These are phyloP conservation scores for Pisolithus thermaeus DNA, from an alignment of 1,284 basidiomycete genomes.

Conservation along the genomic window DNA sequence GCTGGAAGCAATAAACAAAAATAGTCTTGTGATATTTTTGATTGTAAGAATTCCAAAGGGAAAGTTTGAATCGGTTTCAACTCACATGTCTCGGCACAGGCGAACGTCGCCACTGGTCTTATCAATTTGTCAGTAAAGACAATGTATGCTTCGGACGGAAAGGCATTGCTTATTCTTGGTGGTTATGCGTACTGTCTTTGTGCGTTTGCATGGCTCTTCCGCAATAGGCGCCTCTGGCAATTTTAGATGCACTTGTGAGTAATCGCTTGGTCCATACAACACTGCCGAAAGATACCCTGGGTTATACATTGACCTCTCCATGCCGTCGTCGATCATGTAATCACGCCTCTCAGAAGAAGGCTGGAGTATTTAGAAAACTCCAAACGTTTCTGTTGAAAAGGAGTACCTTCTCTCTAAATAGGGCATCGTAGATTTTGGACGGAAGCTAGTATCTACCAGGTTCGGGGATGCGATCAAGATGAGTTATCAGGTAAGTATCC, in stretches of 20 bases:
- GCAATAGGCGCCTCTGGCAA: conserved; percentile 17
- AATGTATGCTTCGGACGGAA: conserved; percentile 64
- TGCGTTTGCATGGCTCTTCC: conserved; percentile 51
- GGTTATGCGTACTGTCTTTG: conserved; percentile 61
- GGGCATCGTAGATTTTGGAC: too few relatives aligned
- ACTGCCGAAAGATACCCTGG: background rate
- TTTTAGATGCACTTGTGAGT: conserved; percentile 8
- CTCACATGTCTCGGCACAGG: conserved; percentile 39
- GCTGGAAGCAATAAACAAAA: conserved; percentile 78
- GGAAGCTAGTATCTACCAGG: too few relatives aligned
- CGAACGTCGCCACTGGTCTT: conserved; percentile 83
- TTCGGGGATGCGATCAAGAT: too few relatives aligned
- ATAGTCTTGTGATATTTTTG: conserved; percentile 78
- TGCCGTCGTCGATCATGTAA: too few relatives aligned
- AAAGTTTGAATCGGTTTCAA: background rate
- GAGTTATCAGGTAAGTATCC: too few relatives aligned
- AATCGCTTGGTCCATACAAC: background rate
- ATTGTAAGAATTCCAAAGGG: conserved; percentile 45
- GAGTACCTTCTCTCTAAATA: too few relatives aligned
- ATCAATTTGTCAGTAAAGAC: conserved; percentile 80
- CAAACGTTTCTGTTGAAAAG: too few relatives aligned
- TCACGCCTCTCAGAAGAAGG: too few relatives aligned
- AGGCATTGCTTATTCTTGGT: conserved; percentile 62
- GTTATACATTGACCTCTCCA: too few relatives aligned
- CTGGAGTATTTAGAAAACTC: too few relatives aligned